These are phyloP conservation scores for Solanum dulcamara DNA, from an alignment of 257 asterid genomes.

Conservation along the genomic window DNA sequence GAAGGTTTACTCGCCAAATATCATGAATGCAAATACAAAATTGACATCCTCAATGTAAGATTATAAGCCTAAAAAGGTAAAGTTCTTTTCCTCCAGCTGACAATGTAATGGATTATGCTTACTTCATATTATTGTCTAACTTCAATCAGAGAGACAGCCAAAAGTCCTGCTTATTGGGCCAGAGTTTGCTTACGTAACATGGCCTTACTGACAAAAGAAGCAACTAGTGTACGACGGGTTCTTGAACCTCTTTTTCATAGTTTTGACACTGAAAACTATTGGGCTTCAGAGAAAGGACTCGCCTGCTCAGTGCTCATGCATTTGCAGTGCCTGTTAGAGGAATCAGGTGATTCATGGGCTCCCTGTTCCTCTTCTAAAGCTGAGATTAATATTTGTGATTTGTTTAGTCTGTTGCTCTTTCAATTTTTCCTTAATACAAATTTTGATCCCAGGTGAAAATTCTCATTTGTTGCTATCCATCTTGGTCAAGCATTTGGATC, in stretches of 20 bases:
- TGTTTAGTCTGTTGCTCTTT: not conserved
- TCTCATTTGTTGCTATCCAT: slow-evolving; percentile 29
- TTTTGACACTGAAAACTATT: slow-evolving; percentile 36
- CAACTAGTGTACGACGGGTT: slow-evolving; percentile 40
- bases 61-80: not conserved
- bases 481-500: slow-evolving; percentile 43
- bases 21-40: slow-evolving; percentile 9
- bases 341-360: slow-evolving; percentile 23
- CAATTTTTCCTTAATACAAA: not conserved
- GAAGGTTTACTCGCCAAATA: slow-evolving; percentile 13
- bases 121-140: not conserved
- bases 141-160: slow-evolving; percentile 23
- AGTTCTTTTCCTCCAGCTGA: not conserved
- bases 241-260: slow-evolving; percentile 36
- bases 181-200: slow-evolving; percentile 30
- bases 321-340: slow-evolving; percentile 33
- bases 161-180: slow-evolving; percentile 39
- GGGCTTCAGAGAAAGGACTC: slow-evolving; percentile 34
- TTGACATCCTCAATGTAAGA: slow-evolving; percentile 25
- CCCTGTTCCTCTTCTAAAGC: not conserved
- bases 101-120: not conserved
- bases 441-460: slow-evolving; percentile 24
- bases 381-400: not conserved
- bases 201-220: slow-evolving; percentile 36
- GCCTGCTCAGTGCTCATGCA: slow-evolving; percentile 26